phyloP scores from a whole-genome alignment of 192 early-diverging fungal species.

The Chytriomyces sp. region DNA sequence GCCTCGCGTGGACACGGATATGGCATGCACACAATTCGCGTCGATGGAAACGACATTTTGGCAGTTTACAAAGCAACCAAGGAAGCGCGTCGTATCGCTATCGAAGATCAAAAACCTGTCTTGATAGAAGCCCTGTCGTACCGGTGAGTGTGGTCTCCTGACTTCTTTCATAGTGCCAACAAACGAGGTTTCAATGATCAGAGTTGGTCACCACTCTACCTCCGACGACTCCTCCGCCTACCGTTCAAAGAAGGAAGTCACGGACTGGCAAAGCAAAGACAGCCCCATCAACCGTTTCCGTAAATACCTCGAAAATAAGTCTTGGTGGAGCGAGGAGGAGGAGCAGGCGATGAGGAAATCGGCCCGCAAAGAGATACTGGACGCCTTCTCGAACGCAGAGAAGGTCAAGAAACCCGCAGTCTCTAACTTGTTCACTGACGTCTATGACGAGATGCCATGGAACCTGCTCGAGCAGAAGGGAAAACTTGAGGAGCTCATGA shows the following conservation, averaged over 20 bases:
- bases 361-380: conserved; percentile 72
- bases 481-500: conserved; percentile 76
- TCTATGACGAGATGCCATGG: conserved; percentile 84
- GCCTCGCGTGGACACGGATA: conserved; percentile 93
- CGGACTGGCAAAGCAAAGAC: conserved; percentile 83
- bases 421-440: conserved; percentile 86
- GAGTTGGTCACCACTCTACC: conserved; percentile 93
- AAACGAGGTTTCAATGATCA: background rate
- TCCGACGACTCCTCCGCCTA: conserved; percentile 98
- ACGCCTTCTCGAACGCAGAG: conserved; percentile 82
- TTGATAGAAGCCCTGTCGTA: conserved; percentile 98
- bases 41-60: conserved; percentile 97
- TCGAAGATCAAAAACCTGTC: conserved; percentile 82
- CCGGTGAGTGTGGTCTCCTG: conserved; percentile 51
- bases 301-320: conserved; percentile 82
- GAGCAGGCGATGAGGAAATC: conserved; percentile 62
- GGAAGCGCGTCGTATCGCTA: conserved; percentile 79
- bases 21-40: conserved; percentile 94
- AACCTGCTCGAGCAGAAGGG: conserved; percentile 76
- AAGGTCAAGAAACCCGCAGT: conserved; percentile 85
- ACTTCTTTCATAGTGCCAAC: conserved; percentile 12
- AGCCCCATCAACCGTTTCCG: conserved; percentile 89
- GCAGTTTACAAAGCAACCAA: conserved; percentile 91
- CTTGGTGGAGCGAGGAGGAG: conserved; percentile 82
- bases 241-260: conserved; percentile 88